Evolutionary conservation across 2,329 filamentous ascomycete species (phyloP).

Genomic region (Xylariaceae sp.): DNA sequence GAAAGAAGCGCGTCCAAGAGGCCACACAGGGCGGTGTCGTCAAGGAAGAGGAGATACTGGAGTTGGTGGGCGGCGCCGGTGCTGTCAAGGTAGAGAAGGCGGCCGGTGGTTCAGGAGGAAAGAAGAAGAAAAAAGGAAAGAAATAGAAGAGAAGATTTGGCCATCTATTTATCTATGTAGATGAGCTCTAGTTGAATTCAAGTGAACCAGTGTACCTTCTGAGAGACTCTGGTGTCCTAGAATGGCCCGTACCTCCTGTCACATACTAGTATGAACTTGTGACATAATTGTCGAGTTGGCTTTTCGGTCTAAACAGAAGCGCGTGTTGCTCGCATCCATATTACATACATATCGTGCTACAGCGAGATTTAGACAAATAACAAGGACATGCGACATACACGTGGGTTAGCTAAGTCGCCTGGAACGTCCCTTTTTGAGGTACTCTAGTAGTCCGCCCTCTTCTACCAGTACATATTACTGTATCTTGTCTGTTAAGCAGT

Average conservation of each 20-base stretch:
- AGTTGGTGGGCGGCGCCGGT: constrained; percentile 64
- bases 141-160: constrained; percentile 55
- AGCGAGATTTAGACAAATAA: too few species aligned
- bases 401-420: background rate
- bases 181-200: constrained; percentile 5
- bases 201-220: background rate
- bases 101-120: constrained; percentile 35
- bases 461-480: constrained; percentile 24
- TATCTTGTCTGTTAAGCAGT: constrained; percentile 13
- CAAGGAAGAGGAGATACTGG: constrained; percentile 70
- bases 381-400: too few species aligned
- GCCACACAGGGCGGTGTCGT: constrained; percentile 85
- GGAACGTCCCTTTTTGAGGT: background rate
- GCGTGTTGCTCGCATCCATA: too few species aligned
- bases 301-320: too few species aligned
- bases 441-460: constrained; percentile 7
- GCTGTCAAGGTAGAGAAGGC: constrained; percentile 67
- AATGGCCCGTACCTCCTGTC: too few species aligned
- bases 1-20: constrained; percentile 78
- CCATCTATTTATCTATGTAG: too few species aligned
- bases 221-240: too few species aligned
- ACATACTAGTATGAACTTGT: too few species aligned
- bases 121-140: constrained; percentile 48
- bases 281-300: too few species aligned
- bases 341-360: too few species aligned